Evolutionary conservation across 1,139 yeast species (phyloP).

Genomic region (Yamadazyma atmosphaerica): DNA sequence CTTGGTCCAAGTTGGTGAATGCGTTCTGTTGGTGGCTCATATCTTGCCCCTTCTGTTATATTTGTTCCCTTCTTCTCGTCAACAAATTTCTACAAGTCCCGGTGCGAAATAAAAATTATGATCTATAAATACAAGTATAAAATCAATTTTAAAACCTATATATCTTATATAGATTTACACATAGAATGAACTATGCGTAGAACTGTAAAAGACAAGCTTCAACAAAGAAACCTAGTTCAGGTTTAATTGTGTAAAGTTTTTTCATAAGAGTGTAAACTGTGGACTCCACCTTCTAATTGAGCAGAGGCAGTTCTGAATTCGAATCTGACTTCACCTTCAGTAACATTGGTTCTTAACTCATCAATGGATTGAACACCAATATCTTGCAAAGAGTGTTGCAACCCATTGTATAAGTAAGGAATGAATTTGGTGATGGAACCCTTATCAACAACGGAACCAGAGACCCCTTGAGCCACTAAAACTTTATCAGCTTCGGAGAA

Average conservation of each 20-base stretch:
- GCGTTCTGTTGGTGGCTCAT: slow-evolving; percentile 23
- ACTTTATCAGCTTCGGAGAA: slow-evolving; percentile 95
- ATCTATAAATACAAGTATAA: not conserved
- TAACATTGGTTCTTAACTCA: slow-evolving; percentile 65
- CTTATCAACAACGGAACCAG: slow-evolving; percentile 95
- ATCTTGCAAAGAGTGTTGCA: slow-evolving; percentile 98
- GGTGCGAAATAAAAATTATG: not conserved
- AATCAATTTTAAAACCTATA: not conserved
- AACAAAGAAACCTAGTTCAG: not conserved
- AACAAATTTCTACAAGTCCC: not conserved
- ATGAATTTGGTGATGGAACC: slow-evolving; percentile 92
- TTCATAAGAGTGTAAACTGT: slow-evolving; percentile 94
- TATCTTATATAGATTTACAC: not conserved
- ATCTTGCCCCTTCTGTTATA: too few species aligned
- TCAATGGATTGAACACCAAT: slow-evolving; percentile 78
- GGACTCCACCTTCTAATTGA: slow-evolving; percentile 98
- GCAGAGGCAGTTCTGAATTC: slow-evolving; percentile 99
- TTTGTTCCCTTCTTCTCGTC: too few species aligned
- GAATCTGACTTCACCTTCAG: slow-evolving; percentile 76
- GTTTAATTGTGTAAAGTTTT: slow-evolving; percentile 81
- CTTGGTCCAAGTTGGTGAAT: slow-evolving; percentile 49
- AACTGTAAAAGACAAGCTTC: not conserved
- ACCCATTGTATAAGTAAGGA: slow-evolving; percentile 92
- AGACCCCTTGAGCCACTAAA: slow-evolving; percentile 98
- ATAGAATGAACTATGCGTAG: not conserved